Evolutionary conservation across 1,284 basidiomycete genomes (phyloP), one percentile per base, ranked within the genome.

Genomic region (Rhodotorula sp.): DNA sequence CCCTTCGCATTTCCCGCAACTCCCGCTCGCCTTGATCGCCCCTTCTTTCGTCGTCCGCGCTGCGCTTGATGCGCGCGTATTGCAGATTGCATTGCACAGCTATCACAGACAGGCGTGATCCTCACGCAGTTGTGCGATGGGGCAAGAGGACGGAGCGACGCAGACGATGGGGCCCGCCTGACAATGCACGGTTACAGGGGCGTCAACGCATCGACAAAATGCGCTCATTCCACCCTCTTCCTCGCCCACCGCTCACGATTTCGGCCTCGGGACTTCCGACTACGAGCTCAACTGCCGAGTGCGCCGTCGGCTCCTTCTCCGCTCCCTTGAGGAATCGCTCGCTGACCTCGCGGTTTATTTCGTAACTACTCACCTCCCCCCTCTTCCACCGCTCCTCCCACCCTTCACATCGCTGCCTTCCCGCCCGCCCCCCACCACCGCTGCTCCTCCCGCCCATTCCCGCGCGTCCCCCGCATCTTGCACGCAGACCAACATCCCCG

Each of bases 211-310:
- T n/a, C n/a, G n/a, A n/a, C n/a, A n/a, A n/a, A n/a, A n/a, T n/a
- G n/a, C n/a, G n/a, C n/a, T n/a, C n/a, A n/a, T n/a, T n/a, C n/a
- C n/a, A n/a, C n/a, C n/a, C 36, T 39, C 27, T 56, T 54, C 34
- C 59, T 8, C 36, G 7, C 39, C 13, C 12, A 25, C 19, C 22
- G 15, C 6, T 3, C 25, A 48, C 78, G 92, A 92, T 50, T 93
- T 94, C 80, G 94, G 94, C 48, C 85, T 97, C 78, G 97, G 97
- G 86, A 97, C 96, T 94, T 99, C 96, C 60, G 95, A 99, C 85
- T 99, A 99, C 81, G 96, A 99, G 84, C 91, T 99, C 76, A 90
- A 97, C 64, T 97, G 94, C 86, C 93, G 94, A 88, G 94, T 92
- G 15, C 46, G 74, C 44, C n/a, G n/a, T n/a, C n/a, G n/a, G n/a